Percentiles rank a stretch among this genome's conserved stretches.
Evolutionary conservation across 257 asterid species (phyloP).

Genomic region (Apocynum venetum): DNA sequence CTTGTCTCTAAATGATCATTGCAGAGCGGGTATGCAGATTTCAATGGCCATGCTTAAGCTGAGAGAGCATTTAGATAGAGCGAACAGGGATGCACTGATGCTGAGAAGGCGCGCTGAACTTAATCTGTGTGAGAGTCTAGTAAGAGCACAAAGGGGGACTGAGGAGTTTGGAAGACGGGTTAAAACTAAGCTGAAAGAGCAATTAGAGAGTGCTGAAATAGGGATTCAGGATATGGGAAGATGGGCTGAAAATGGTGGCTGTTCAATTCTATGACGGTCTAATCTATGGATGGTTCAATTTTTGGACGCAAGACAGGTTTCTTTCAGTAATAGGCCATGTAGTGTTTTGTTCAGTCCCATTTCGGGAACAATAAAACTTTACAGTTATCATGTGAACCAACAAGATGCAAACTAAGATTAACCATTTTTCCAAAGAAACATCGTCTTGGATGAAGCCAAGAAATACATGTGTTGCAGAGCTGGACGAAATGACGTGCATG

Average conservation of each 20-base stretch:
- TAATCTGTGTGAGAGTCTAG: not conserved
- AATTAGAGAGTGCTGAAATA: constrained; percentile 46
- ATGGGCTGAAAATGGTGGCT: constrained; percentile 23
- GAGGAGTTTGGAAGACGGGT: not conserved
- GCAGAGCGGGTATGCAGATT: not conserved
- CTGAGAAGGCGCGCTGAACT: constrained; percentile 40
- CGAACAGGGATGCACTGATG: constrained; percentile 45
- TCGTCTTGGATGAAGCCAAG: too few species aligned
- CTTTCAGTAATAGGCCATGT: too few species aligned
- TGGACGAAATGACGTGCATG: too few species aligned
- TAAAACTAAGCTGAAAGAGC: constrained; percentile 32
- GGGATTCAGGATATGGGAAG: constrained; percentile 40
- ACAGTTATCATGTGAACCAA: too few species aligned
- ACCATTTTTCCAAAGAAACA: too few species aligned
- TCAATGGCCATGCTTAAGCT: constrained; percentile 24
- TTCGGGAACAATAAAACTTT: too few species aligned
- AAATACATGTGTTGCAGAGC: too few species aligned
- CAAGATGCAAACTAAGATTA: too few species aligned
- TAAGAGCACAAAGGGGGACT: not conserved
- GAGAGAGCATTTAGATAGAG: constrained; percentile 46
- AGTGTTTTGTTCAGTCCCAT: too few species aligned
- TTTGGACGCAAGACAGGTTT: not conserved
- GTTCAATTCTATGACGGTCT: not conserved
- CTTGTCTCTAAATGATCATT: not conserved
- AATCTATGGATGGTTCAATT: not conserved